Percentiles rank a stretch among this genome's conserved stretches.
phyloP scores from a whole-genome alignment of 1,284 basidiomycete species.

The Porphyrellus sp. region DNA sequence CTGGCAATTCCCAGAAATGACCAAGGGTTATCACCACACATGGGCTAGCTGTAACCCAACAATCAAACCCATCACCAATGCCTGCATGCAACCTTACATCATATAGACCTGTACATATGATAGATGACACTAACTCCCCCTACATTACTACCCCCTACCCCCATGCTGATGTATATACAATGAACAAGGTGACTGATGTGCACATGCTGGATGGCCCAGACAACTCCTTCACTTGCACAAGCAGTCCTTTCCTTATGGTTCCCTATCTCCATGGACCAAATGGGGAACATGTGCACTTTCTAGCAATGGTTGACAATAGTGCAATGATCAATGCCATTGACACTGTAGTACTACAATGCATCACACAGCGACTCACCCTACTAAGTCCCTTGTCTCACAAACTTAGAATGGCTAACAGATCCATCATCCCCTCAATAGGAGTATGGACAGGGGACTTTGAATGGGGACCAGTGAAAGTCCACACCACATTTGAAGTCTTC shows the following conservation, averaged over 20 bases:
- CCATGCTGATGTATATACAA: neutral
- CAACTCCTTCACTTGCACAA: neutral
- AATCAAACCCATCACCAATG: too few relatives aligned
- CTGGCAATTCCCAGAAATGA: too few relatives aligned
- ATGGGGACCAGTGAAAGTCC: neutral
- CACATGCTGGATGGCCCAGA: neutral
- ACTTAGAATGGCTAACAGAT: neutral
- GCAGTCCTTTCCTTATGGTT: neutral
- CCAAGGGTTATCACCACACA: too few relatives aligned
- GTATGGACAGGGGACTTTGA: neutral
- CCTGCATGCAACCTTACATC: too few relatives aligned
- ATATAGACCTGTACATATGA: too few relatives aligned
- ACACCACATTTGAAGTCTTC: neutral
- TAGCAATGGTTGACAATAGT: neutral
- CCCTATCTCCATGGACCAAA: neutral
- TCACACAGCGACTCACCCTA: rapidly evolving
- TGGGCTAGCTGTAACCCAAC: too few relatives aligned
- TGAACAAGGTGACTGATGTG: neutral
- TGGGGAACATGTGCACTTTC: neutral
- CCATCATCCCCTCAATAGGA: neutral
- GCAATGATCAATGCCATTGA: neutral
- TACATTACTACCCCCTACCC: too few relatives aligned
- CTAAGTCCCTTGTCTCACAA: neutral
- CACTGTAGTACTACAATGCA: neutral
- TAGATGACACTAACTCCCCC: too few relatives aligned